These are phyloP conservation scores for Eimeria necatrix DNA, from an alignment of 169 alveolate genomes.

Conservation along the genomic window DNA sequence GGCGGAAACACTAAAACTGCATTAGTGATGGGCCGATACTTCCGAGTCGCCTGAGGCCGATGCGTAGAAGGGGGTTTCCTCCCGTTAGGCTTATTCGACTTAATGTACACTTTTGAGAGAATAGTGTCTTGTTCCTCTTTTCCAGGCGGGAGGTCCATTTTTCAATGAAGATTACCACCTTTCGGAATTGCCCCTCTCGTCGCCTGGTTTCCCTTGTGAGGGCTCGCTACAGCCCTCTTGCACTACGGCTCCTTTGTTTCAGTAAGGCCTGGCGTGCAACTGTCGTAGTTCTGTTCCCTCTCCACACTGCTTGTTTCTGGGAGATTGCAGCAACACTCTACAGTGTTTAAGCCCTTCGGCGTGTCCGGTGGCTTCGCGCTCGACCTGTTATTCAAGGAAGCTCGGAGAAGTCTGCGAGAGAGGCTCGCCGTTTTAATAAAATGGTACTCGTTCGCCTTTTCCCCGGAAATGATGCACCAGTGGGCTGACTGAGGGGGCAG, in stretches of 20 bases:
- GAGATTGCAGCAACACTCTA: slow-evolving; percentile 37
- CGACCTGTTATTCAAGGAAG: slow-evolving; percentile 46
- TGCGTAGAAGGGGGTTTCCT: too few relatives aligned
- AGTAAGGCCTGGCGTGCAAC: slow-evolving; percentile 54
- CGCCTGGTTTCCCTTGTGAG: slow-evolving; percentile 55
- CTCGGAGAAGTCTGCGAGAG: slow-evolving; percentile 37
- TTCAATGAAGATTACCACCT: slow-evolving; percentile 70
- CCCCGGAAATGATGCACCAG: slow-evolving; percentile 28
- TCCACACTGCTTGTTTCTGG: not conserved
- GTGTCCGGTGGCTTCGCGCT: slow-evolving; percentile 10
- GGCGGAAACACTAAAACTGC: too few relatives aligned
- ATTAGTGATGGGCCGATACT: too few relatives aligned
- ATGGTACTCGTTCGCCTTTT: slow-evolving; percentile 50
- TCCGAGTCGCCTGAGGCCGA: too few relatives aligned
- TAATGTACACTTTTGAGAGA: too few relatives aligned
- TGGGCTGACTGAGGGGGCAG: slow-evolving; percentile 61
- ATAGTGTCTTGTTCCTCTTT: not conserved
- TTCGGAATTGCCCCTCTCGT: slow-evolving; percentile 69
- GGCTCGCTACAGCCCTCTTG: slow-evolving; percentile 42
- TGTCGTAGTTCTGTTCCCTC: not conserved
- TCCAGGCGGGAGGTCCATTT: slow-evolving; percentile 68
- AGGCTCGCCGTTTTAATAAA: slow-evolving; percentile 23
- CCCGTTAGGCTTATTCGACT: too few relatives aligned
- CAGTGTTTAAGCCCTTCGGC: not conserved
- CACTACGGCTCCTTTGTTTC: slow-evolving; percentile 68